Evolutionary conservation across 164 flowering plant species (phyloP), one percentile per base, ranked within the genome.

Genomic region (Buxus sempervirens): DNA sequence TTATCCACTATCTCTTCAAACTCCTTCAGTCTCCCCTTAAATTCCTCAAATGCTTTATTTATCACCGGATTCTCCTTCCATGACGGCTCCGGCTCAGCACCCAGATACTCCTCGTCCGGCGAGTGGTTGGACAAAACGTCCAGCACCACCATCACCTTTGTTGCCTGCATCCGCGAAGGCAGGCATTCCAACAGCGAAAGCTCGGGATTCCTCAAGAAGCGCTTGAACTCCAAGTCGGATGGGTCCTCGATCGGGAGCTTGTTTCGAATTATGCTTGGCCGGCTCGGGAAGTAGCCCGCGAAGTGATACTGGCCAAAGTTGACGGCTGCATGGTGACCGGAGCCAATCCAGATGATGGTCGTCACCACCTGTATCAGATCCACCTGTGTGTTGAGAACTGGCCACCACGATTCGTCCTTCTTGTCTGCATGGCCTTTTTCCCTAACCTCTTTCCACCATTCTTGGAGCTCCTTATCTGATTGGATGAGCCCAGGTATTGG

Each of bases 351-450:
- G 0, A 62, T 68, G 0, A 81, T 81, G 1, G 76, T 76, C 16
- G 81, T 71, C n/a, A 76, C 1, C 16, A 71, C 73, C 8, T 54
- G 62, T 1, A 76, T 57, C 0, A 81, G 73, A 63, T 78, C 82
- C 7, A 62, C 8, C 0, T 67, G 56, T 26, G 84, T 81, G 24
- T 68, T 58, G 27, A 81, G 76, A 7, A 5, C n/a, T 0, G 84
- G 82, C 84, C 84, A 81, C 80, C 83, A 68, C 19, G 73, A 74
- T 22, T 71, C 79, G 41, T 81, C 78, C 55, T 78, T 74, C 48
- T 76, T 76, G 68, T 81, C 84, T 1, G 21, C 76, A 15, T 81
- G 83, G 22, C 83, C 83, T 4, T 60, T 60, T 4, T 60, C 73
- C 15, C 66, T 57, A 21, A 78, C 70, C 27, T 80, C 82, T 0